Percentiles rank a stretch among this genome's conserved stretches.
These are phyloP conservation scores for Acanthochlamys bracteata DNA, from an alignment of 106 monocot genomes.

Conservation along the genomic window DNA sequence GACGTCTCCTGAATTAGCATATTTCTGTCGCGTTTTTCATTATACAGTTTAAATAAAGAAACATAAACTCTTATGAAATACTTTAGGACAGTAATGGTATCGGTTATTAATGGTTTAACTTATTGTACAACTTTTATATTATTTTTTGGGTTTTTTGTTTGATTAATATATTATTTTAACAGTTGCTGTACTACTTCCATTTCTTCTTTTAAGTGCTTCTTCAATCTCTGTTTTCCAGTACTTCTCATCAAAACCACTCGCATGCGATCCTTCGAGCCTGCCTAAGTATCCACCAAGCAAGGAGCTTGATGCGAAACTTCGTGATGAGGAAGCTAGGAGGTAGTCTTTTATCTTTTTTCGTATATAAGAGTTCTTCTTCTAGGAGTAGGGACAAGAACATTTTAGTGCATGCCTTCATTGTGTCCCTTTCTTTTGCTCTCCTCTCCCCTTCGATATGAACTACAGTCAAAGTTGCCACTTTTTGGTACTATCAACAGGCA, in stretches of 20 bases:
- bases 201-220: not conserved
- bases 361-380: not conserved
- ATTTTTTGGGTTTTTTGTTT: too few species aligned
- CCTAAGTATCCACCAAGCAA: constrained; percentile 84
- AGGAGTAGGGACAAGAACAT: not conserved
- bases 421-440: too few species aligned
- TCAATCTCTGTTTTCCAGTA: constrained; percentile 20
- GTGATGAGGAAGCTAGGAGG: constrained; percentile 60
- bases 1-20: too few species aligned
- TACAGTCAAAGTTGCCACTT: not conserved
- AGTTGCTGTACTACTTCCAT: too few species aligned
- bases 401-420: too few species aligned
- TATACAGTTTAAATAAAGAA: too few species aligned
- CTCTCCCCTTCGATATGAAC: not conserved
- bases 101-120: too few species aligned
- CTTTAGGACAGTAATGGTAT: too few species aligned
- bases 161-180: too few species aligned
- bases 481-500: constrained; percentile 20
- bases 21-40: too few species aligned
- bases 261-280: constrained; percentile 51
- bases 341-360: constrained; percentile 11
- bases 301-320: constrained; percentile 69
- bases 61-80: too few species aligned
- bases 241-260: constrained; percentile 42
- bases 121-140: too few species aligned